These are phyloP conservation scores for Paramecium primaurelia DNA, from an alignment of 73 alveolate genomes.

Conservation along the genomic window DNA sequence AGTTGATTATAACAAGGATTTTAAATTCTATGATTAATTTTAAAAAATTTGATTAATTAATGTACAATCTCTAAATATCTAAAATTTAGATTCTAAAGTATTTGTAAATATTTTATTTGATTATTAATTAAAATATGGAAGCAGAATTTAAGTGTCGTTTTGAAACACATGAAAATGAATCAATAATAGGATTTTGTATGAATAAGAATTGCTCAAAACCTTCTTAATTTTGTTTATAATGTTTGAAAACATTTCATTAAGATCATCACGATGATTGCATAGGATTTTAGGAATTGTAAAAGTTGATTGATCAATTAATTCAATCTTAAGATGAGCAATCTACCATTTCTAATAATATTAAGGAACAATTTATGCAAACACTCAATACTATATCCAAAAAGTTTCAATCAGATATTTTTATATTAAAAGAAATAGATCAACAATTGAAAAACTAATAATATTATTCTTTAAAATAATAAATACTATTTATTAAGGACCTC, in stretches of 20 bases:
- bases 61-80: too few relatives aligned
- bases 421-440: neutral
- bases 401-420: too few relatives aligned
- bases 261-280: neutral
- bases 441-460: too few relatives aligned
- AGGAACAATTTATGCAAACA: neutral
- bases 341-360: neutral
- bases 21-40: too few relatives aligned
- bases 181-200: neutral
- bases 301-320: neutral
- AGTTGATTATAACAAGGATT: too few relatives aligned
- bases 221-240: neutral
- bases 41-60: too few relatives aligned
- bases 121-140: neutral
- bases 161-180: neutral
- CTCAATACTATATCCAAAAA: neutral
- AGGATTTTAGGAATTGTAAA: neutral
- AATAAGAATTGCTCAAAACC: neutral
- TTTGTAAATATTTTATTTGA: too few relatives aligned
- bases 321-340: neutral
- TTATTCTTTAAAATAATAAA: neutral
- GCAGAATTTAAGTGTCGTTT: neutral
- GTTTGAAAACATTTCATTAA: neutral
- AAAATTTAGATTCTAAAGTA: too few relatives aligned
- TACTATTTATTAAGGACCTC: neutral